These are phyloP conservation scores for Fonsecaea erecta DNA, from an alignment of 2,329 filamentous ascomycete species.

Conservation along the genomic window DNA sequence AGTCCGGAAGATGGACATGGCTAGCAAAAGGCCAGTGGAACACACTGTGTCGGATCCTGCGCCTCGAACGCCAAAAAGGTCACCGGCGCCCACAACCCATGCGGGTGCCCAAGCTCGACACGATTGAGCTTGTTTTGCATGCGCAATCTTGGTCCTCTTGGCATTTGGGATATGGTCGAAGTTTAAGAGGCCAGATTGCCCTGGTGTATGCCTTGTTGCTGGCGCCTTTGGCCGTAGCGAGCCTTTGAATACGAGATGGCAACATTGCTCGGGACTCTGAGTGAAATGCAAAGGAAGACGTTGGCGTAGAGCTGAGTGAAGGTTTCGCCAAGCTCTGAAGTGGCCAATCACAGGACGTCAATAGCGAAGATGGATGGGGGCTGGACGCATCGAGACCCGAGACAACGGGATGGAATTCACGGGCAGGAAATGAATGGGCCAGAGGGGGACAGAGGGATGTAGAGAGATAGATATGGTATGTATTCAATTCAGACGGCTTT, in stretches of 20 bases:
- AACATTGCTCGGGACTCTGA: background rate
- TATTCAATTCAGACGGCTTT: no score
- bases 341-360: background rate
- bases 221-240: background rate
- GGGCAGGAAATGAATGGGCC: background rate
- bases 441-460: background rate
- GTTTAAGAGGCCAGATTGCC: background rate
- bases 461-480: background rate
- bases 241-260: background rate
- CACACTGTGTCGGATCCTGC: background rate
- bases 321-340: background rate
- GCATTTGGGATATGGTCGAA: background rate
- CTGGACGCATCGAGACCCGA: slow-evolving; percentile 1
- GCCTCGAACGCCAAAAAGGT: background rate
- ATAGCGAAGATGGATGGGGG: background rate
- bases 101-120: background rate
- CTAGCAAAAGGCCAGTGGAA: background rate
- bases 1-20: background rate
- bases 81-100: background rate
- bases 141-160: background rate
- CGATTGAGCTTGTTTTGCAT: background rate
- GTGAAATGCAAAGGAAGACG: background rate
- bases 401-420: no score
- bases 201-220: background rate
- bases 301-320: background rate